Evolutionary conservation across 176 grass and related monocot genomes (phyloP).

Genomic region (Rhynchospora tenuis): DNA sequence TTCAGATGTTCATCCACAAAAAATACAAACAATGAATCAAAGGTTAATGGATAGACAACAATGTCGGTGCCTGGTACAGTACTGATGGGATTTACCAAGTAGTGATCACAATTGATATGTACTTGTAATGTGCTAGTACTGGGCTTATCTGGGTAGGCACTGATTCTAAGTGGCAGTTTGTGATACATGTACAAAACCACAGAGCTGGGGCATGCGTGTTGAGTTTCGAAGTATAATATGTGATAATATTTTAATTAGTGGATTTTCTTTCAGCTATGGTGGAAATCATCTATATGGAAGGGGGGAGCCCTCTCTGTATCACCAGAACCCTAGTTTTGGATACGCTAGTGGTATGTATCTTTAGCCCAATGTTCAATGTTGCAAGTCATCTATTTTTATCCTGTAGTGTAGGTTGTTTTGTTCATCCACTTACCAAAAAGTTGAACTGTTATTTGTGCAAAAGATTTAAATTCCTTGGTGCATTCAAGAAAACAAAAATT

Average conservation of each 20-base stretch:
- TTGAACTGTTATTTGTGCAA: not conserved
- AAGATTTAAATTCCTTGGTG: not conserved
- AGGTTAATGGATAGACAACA: not conserved
- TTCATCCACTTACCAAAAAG: not conserved
- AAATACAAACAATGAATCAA: not conserved
- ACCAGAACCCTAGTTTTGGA: not conserved
- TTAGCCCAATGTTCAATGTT: not conserved
- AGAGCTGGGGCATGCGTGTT: not conserved
- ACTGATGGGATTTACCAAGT: not conserved
- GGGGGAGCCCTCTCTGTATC: not conserved
- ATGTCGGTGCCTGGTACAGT: not conserved
- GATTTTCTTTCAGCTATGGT: not conserved
- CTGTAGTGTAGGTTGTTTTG: not conserved
- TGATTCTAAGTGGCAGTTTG: not conserved
- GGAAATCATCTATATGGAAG: not conserved
- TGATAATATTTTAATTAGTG: not conserved
- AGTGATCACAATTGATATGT: not conserved
- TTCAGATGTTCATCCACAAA: not conserved
- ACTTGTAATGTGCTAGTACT: not conserved
- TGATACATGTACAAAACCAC: not conserved
- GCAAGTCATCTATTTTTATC: not conserved
- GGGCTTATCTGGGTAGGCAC: not conserved
- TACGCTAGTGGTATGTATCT: not conserved
- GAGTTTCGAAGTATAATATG: not conserved
- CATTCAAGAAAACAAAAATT: not conserved